Base-by-base conservation (phyloP, 164 flowering plant species). In the Santalum album region DNA sequence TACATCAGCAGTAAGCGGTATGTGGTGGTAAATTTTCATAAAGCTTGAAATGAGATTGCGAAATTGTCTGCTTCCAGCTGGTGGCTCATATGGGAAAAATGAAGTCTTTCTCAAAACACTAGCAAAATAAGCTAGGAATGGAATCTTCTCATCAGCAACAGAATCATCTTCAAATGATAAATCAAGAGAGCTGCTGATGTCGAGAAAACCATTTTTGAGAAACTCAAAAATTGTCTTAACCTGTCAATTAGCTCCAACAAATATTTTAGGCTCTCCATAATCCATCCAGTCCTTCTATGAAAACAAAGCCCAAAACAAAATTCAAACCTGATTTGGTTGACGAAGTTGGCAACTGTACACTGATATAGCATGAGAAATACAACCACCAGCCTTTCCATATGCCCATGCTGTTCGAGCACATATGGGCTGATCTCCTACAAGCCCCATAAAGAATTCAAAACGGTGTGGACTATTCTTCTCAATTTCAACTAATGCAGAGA, bases 381-480 rank as follows among this genome's bases (percentile, higher is more conserved):
- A 69, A 2, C 99, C 99, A 50, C 99, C 99, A 63, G 95, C 77
- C 65, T 78, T 78, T 55, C 86, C 94, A 70, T 85, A 92, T 20
- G 96, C 97, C 99, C 97, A 92, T 60, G 99, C 97, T 69, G 99
- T 85, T 68, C 99, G 84, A 63, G 99, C 97, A 83, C 99, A 92
- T 53, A 92, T 82, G 27, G 95, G 95, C 65, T 82, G 83, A 67
- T 92, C 96, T 48, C 92, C 95, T 54, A 71, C 77, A 60, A 87
- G 87, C 23, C 99, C 99, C 97, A 87, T 92, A 72, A 87, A 92
- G 67, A 92, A 92, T 69, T 92, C 97, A 82, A 92, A 87, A 55
- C 95, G 85, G 50, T 89, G 99, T 27, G 73, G 95, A 56, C 92
- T 89, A 55, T 79, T 92, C 65, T 87, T 90, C 70, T 92, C 99